Percentiles rank a stretch among this genome's conserved stretches.
Evolutionary conservation across 495 filamentous ascomycete species (phyloP).

Genomic region (Aspergillus nidulans): DNA sequence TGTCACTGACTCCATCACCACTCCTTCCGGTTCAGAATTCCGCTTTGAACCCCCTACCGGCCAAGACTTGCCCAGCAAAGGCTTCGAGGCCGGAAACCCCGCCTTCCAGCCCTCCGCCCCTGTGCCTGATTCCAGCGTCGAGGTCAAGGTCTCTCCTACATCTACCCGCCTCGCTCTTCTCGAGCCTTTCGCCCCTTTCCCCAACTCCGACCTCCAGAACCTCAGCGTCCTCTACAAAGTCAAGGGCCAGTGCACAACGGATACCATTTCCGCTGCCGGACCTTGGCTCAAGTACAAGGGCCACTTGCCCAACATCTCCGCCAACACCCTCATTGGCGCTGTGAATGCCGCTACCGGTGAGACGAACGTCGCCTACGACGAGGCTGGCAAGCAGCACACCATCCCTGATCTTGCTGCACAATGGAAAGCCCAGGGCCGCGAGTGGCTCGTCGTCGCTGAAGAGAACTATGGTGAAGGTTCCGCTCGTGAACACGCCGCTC

Average conservation of each 20-base stretch:
- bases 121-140: slow-evolving; percentile 50
- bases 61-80: slow-evolving; percentile 66
- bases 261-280: slow-evolving; percentile 95
- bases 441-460: slow-evolving; percentile 94
- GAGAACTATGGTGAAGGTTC: slow-evolving; percentile 97
- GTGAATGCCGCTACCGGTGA: slow-evolving; percentile 88
- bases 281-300: slow-evolving; percentile 99
- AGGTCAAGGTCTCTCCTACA: slow-evolving; percentile 73
- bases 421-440: slow-evolving; percentile 64
- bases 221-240: slow-evolving; percentile 82
- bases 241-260: slow-evolving; percentile 94
- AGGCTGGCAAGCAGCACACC: slow-evolving; percentile 55
- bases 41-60: slow-evolving; percentile 79
- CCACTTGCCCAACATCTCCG: slow-evolving; percentile 93
- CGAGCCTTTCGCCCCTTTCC: slow-evolving; percentile 88
- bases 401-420: slow-evolving; percentile 83
- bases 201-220: slow-evolving; percentile 62
- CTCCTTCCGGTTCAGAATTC: slow-evolving; percentile 79
- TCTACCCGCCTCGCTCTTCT: slow-evolving; percentile 86
- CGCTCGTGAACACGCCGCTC: slow-evolving; percentile 92
- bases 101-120: slow-evolving; percentile 68
- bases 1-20: slow-evolving; percentile 76
- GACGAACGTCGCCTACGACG: slow-evolving; percentile 84
- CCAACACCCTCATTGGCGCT: slow-evolving; percentile 93
- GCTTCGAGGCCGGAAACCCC: slow-evolving; percentile 77